Percentiles rank a stretch among this genome's conserved stretches.
Conservation (phyloP, 2,329 filamentous ascomycete genomes). For the Leptographium radiaticola region DNA sequence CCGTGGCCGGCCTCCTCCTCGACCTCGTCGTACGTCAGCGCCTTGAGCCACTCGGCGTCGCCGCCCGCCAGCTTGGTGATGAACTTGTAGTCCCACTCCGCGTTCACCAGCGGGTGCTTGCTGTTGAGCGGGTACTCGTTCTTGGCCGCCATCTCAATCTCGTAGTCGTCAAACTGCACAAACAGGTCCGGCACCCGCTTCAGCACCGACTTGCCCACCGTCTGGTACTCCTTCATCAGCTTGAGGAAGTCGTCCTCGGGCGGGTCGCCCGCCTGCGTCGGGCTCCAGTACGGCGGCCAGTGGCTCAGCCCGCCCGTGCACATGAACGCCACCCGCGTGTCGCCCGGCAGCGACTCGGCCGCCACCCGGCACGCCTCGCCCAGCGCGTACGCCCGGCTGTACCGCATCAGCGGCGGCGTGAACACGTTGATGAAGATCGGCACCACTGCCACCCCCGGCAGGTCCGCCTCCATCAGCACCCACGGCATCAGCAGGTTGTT, state of each 20-base stretch:
- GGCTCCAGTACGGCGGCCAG: constrained; percentile 12
- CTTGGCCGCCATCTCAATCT: constrained; percentile 10
- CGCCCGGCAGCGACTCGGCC: constrained; percentile 8
- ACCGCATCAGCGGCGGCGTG: constrained; percentile 12
- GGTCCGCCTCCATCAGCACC: constrained; percentile 9
- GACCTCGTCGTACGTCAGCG: constrained; percentile 10
- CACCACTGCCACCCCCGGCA: constrained; percentile 6
- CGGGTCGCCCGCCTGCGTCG: constrained; percentile 9
- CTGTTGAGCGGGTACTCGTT: constrained; percentile 12
- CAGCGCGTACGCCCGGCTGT: constrained; percentile 17
- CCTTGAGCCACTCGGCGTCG: constrained; percentile 6
- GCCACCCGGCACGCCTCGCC: constrained; percentile 17
- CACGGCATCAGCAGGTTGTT: constrained; percentile 11
- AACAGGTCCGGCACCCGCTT: constrained; percentile 8
- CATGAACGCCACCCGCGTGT: constrained; percentile 8
- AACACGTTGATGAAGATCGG: constrained; percentile 11
- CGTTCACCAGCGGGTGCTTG: constrained; percentile 10
- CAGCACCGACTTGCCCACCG: constrained; percentile 9
- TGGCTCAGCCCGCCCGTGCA: constrained; percentile 9
- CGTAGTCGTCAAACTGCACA: constrained; percentile 10
- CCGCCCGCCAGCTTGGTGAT: constrained; percentile 4
- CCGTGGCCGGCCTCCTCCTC: constrained; percentile 11
- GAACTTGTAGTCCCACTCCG: constrained; percentile 9
- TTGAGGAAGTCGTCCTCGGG: constrained; percentile 10
- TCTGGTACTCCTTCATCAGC: constrained; percentile 13